phyloP scores from a whole-genome alignment of 345 rosid genomes.

The Ceriops decandra region DNA sequence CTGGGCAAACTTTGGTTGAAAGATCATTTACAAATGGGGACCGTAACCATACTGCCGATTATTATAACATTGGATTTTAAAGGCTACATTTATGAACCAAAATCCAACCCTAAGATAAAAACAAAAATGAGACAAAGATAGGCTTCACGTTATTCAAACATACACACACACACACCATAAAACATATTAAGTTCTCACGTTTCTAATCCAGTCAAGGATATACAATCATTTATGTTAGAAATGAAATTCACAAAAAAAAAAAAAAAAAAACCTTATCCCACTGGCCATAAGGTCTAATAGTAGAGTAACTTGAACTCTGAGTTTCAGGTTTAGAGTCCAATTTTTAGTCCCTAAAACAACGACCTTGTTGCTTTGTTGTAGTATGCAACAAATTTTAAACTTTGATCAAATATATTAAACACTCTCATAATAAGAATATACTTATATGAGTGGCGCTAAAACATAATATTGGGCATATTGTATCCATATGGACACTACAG shows the following conservation, averaged over 20 bases:
- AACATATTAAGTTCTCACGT: too few species aligned
- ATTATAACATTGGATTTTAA: not conserved
- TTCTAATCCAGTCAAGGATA: too few species aligned
- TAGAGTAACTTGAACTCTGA: not conserved
- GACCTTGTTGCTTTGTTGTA: too few species aligned
- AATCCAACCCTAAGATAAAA: conserved; percentile 13
- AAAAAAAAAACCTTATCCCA: not conserved
- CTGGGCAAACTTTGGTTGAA: conserved; percentile 11
- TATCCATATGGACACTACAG: too few species aligned
- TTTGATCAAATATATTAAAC: too few species aligned
- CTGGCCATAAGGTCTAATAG: not conserved
- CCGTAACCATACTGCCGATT: not conserved
- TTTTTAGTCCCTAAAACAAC: not conserved
- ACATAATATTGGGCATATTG: too few species aligned
- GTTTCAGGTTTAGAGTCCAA: not conserved
- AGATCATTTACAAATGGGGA: not conserved
- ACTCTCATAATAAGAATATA: too few species aligned
- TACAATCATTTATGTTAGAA: too few species aligned
- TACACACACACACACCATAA: too few species aligned
- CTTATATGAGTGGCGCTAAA: too few species aligned
- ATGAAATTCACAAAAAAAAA: too few species aligned
- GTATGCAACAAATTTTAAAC: too few species aligned
- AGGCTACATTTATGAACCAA: not conserved
- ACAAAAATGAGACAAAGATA: not conserved
- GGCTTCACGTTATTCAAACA: not conserved